A percentile compares a stretch with the other conserved stretches of the same genome.
Evolutionary conservation across 345 rosid genomes (phyloP).

Genomic region (Microcos paniculata): DNA sequence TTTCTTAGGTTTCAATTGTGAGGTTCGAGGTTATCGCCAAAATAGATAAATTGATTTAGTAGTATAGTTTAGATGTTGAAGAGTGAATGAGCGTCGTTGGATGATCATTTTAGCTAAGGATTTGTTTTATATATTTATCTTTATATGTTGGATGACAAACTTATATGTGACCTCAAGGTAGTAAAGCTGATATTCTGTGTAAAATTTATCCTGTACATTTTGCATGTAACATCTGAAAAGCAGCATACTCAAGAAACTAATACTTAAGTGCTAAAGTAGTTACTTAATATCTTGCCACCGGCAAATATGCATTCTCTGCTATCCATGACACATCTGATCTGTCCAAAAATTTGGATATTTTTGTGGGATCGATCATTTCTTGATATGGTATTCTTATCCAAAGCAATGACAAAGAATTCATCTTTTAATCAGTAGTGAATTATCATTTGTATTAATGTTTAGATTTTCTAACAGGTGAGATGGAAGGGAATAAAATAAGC

Average conservation of each 20-base stretch:
- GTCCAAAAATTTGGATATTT: neutral
- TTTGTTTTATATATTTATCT: neutral
- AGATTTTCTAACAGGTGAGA: conserved; percentile 37
- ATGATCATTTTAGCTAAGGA: neutral
- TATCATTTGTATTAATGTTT: conserved; percentile 10
- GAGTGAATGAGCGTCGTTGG: neutral
- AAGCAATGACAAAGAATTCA: neutral
- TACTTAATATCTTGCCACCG: neutral
- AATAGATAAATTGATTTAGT: neutral
- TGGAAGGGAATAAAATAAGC: conserved; percentile 23
- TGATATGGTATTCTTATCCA: neutral
- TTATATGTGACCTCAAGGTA: neutral
- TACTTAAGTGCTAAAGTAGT: neutral
- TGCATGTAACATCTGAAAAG: neutral
- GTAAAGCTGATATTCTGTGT: neutral
- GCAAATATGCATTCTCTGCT: neutral
- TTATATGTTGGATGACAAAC: neutral
- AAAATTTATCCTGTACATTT: neutral
- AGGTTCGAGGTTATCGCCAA: neutral
- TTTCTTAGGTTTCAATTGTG: neutral
- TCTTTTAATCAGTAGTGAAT: conserved; percentile 2
- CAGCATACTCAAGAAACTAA: neutral
- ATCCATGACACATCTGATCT: neutral
- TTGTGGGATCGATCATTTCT: neutral
- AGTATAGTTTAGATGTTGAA: neutral